Evolutionary conservation across 2,329 filamentous ascomycete genomes (phyloP), one percentile per base, ranked within the genome.

Genomic region (Fusarium papillatum): DNA sequence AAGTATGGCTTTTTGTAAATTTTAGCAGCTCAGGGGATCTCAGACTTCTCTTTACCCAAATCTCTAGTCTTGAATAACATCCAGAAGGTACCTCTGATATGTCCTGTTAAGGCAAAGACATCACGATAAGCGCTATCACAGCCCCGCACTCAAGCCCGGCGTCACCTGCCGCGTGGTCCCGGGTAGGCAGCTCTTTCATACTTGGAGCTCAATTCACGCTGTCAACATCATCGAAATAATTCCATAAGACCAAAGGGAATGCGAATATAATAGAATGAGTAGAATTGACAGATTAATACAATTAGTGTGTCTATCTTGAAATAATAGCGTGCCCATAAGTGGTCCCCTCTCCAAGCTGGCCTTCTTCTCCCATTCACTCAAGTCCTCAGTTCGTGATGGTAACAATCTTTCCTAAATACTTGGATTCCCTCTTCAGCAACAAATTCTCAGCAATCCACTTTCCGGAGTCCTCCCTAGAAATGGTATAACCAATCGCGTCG

Each of bases 361-460:
- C 13, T 6, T 31, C 19, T 6, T 31, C 19, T 36, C 19, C n/a
- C 26, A 5, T 19, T 5, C 16, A 2, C 16, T n/a, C 6, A 24
- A 5, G 16, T 7, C 11, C 9, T 50, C 41, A 85, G 68, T 83
- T 85, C 1, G 85, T 85, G 34, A 87, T 77, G 2, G 77, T 81
- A 0, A 78, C 82, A 65, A 83, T 81, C 80, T 85, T 88, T 26
- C 81, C 77, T 22, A 76, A 17, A 50, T 84, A 87, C 41, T 71
- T 77, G 4, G 55, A 50, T 2, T 74, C 73, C 31, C 66, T 75
- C 17, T 69, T 67, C 34, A 79, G 13, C 6, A 88, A 46, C 31
- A 85, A 50, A 19, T 86, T 84, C 61, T 87, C 80, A 29, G 84
- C 87, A 11, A 89, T 81, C 86, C 88, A 90, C 67, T 77, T 80